Evolutionary conservation across 352 stramenopile genomes (phyloP), one percentile per base, ranked within the genome.

Genomic region (Thalassiosira pacifica): DNA sequence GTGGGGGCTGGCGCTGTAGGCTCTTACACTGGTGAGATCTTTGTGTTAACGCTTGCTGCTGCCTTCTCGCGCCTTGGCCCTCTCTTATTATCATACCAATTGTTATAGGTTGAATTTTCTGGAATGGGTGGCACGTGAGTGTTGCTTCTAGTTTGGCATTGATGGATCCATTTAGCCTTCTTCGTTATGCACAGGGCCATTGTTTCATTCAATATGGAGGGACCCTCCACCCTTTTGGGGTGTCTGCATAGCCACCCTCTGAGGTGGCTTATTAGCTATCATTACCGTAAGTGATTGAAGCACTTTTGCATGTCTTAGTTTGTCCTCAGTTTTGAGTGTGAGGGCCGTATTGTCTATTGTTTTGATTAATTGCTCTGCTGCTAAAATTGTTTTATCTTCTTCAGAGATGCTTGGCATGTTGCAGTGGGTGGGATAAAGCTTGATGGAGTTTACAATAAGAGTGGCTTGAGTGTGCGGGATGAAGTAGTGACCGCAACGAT

Each of bases 401-500:
- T 72, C 37, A 27, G 65, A 73, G 27, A 73, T 45, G 0, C 13
- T 40, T 3, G 68, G 77, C 18, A 73, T 70, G 9, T 26, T 18
- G n/a, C 37, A 57, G 29, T 74, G 48, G 26, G 18, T 71, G 42
- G 80, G 73, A 26, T 79, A 76, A n/a, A 76, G 75, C 2, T 53
- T n/a, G 32, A 75, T 63, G 6, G 67, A 76, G 67, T 83, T 66
- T 24, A 18, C 1, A 31, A 74, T 79, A 26, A 57, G 76, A 2
- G 34, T 60, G 16, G 22, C 8, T 19, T 57, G 42, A 9, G 66
- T 83, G 13, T 64, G 26, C 1, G 55, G 48, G 27, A 79, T 64
- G 9, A 24, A 80, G 37, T 75, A 59, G 13, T 22, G 19, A 19
- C 64, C 70, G 52, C 67, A 85, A 24, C 83, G 65, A 37, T 89